Evolutionary conservation across 169 alveolate species (phyloP), one percentile per base, ranked within the genome.

Genomic region (Cryptosporidium sp.): DNA sequence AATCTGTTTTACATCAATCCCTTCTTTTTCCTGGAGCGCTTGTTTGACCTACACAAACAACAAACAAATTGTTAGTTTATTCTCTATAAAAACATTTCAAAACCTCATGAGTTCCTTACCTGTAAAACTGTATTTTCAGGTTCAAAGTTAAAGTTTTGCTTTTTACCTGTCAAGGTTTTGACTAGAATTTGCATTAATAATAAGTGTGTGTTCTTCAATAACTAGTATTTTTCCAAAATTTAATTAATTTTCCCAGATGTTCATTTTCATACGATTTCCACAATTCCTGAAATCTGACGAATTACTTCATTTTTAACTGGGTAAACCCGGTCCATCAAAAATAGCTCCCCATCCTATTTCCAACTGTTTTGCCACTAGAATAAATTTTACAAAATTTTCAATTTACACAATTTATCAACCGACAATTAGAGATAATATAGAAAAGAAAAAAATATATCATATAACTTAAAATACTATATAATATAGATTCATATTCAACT

Each of bases 11-110:
- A 96, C 94, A 61, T 95, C 97, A 65, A 95, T 86, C 50, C 99
- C 97, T 87, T 97, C 99, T 91, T 96, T 95, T 92, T 97, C 99
- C 86, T 97, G 98, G 31, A 97, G 92, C 23, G 98, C 98, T 86
- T 96, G 96, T 93, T 96, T 96, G 39, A 80, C 89, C 89, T 80
- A 26, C 3, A 14, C 26, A 43, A 16, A 10, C 9, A 43, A 8
- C 48, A 29, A 51, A 12, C 14, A 67, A 37, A 26, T 26, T 3
- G 29, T 55, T 37, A 67, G 52, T 16, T 33, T 21, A 21, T 31
- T 33, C 7, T 2, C 33, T 8, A 10, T 61, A 1, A 65, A 14
- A 31, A 31, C 3, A 31, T 21, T 43, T 16, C 33, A 6, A 8
- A 69, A 7, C 48, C 0, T 31, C 37, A 23, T 7, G 7, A n/a